phyloP scores from a whole-genome alignment of 2,329 filamentous ascomycete genomes.

The Graphiopsis chlorocephala region DNA sequence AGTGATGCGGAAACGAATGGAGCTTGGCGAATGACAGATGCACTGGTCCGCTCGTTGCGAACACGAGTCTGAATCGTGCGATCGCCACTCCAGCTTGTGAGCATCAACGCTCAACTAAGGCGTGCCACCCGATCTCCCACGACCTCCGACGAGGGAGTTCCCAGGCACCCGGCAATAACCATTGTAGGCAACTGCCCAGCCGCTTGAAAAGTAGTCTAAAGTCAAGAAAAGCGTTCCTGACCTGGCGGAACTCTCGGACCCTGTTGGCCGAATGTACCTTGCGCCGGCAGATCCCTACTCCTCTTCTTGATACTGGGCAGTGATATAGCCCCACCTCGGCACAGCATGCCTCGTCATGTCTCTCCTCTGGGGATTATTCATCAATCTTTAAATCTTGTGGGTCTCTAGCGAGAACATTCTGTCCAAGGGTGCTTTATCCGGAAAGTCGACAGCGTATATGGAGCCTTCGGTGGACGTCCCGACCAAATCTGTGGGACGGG shows the following conservation, averaged over 20 bases:
- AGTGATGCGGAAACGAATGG: neutral
- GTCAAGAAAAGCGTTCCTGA: neutral
- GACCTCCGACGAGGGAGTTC: neutral
- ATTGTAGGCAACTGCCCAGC: slow-evolving; percentile 2
- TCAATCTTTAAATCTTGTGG: neutral
- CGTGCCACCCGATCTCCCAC: neutral
- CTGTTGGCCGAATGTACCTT: neutral
- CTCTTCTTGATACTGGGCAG: neutral
- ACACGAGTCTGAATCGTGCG: neutral
- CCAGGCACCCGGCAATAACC: neutral
- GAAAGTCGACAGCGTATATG: neutral
- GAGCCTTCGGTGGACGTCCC: neutral
- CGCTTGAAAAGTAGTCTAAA: neutral
- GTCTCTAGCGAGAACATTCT: neutral
- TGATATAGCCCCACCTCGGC: slow-evolving; percentile 3
- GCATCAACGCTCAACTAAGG: neutral
- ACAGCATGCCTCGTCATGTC: slow-evolving; percentile 15
- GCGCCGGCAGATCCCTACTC: neutral
- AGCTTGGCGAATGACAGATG: neutral
- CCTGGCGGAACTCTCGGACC: neutral
- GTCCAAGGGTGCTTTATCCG: neutral
- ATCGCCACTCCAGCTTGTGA: neutral
- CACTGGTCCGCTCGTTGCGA: neutral
- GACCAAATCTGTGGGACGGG: neutral
- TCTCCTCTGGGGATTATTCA: neutral